phyloP scores from a whole-genome alignment of 345 rosid species.

The Ricinus communis region DNA sequence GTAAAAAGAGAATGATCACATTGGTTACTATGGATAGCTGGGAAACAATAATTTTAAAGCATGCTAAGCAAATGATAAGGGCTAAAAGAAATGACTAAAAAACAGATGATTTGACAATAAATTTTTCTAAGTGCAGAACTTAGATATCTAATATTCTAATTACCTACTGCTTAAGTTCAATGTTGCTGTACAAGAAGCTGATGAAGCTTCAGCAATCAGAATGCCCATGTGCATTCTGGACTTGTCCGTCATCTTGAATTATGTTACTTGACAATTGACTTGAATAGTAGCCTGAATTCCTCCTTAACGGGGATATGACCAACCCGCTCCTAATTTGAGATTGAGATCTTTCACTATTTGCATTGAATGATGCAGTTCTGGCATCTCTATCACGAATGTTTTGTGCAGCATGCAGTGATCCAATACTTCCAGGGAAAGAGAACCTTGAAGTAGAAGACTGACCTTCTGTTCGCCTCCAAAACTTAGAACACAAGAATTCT shows the following conservation, averaged over 20 bases:
- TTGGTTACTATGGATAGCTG: neutral
- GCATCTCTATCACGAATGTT: constrained; percentile 26
- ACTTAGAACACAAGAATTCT: constrained; percentile 77
- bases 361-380: constrained; percentile 24
- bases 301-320: constrained; percentile 29
- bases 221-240: constrained; percentile 20
- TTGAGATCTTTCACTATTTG: constrained; percentile 32
- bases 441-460: constrained; percentile 41
- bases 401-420: constrained; percentile 19
- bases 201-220: constrained; percentile 26
- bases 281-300: constrained; percentile 32
- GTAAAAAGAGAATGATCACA: constrained; percentile 1
- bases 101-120: neutral
- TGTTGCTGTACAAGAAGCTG: constrained; percentile 26
- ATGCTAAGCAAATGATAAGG: neutral
- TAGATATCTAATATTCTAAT: constrained; percentile 2
- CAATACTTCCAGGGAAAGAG: constrained; percentile 36
- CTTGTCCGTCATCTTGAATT: constrained; percentile 29
- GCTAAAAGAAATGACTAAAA: neutral
- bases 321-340: constrained; percentile 23
- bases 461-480: constrained; percentile 77
- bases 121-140: neutral
- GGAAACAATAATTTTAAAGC: neutral
- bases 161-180: constrained; percentile 45
- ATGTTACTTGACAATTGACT: constrained; percentile 34